Evolutionary conservation across 2,329 filamentous ascomycete species (phyloP).

Genomic region (Trichoderma oligosporum): DNA sequence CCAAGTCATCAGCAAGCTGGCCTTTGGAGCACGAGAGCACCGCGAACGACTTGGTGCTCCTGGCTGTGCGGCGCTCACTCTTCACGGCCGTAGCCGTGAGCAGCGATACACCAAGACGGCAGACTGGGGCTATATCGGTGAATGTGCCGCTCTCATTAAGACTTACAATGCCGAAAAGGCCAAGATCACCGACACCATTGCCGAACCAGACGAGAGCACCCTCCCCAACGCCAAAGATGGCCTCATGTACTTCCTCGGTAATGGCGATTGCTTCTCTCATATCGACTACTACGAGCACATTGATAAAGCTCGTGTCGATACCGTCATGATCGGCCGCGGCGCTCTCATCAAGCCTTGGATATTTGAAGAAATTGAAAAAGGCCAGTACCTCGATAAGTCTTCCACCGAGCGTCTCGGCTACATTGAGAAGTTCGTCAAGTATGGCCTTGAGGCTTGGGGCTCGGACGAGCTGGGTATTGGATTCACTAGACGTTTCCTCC

Average conservation of each 20-base stretch:
- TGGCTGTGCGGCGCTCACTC: slow-evolving; percentile 89
- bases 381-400: slow-evolving; percentile 94
- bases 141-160: slow-evolving; percentile 81
- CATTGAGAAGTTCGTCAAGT: slow-evolving; percentile 83
- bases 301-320: slow-evolving; percentile 74
- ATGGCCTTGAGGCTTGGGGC: slow-evolving; percentile 92
- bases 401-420: slow-evolving; percentile 80
- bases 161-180: slow-evolving; percentile 68
- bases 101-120: slow-evolving; percentile 88
- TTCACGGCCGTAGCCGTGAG: slow-evolving; percentile 89
- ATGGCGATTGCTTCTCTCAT: slow-evolving; percentile 95
- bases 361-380: slow-evolving; percentile 89
- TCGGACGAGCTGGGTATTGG: slow-evolving; percentile 92
- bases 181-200: slow-evolving; percentile 67
- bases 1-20: slow-evolving; percentile 76
- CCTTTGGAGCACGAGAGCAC: slow-evolving; percentile 73
- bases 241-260: slow-evolving; percentile 87
- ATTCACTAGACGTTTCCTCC: slow-evolving; percentile 82
- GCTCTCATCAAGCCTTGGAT: slow-evolving; percentile 97
- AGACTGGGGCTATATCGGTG: slow-evolving; percentile 93
- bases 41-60: slow-evolving; percentile 67
- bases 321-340: slow-evolving; percentile 95
- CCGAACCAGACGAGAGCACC: slow-evolving; percentile 71
- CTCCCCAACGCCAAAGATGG: slow-evolving; percentile 62
- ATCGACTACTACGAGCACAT: slow-evolving; percentile 79